Percentiles rank a stretch among this genome's conserved stretches.
phyloP scores from a whole-genome alignment of 1,284 basidiomycete species.

The Malassezia nana region DNA sequence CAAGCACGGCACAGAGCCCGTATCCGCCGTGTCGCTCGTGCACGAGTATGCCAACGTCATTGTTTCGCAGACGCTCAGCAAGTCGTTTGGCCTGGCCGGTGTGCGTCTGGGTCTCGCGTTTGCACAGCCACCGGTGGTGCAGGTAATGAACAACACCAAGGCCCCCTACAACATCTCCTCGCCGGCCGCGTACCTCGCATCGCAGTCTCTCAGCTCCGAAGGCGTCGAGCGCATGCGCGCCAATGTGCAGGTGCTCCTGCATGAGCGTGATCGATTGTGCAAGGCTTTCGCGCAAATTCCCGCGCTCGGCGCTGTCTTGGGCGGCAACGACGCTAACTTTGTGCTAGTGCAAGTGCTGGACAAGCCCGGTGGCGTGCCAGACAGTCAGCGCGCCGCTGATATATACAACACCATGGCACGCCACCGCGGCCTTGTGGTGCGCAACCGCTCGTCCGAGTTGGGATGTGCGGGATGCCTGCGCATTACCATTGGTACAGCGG shows the following conservation, averaged over 20 bases:
- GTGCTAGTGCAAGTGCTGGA: slow-evolving; percentile 69
- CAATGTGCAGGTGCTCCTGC: slow-evolving; percentile 59
- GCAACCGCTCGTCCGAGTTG: slow-evolving; percentile 73
- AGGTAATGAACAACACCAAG: slow-evolving; percentile 88
- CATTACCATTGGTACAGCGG: slow-evolving; percentile 76
- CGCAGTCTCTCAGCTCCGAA: slow-evolving; percentile 62
- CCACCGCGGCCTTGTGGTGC: slow-evolving; percentile 75
- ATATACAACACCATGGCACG: slow-evolving; percentile 76
- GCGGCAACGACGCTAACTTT: slow-evolving; percentile 85
- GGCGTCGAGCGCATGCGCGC: slow-evolving; percentile 61
- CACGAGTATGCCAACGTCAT: slow-evolving; percentile 77
- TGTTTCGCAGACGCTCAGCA: slow-evolving; percentile 90
- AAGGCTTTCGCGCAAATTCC: slow-evolving; percentile 52
- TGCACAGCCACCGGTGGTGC: slow-evolving; percentile 77
- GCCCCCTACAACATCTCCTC: slow-evolving; percentile 95
- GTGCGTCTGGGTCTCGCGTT: slow-evolving; percentile 85
- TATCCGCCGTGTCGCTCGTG: slow-evolving; percentile 61
- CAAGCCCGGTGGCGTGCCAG: slow-evolving; percentile 52
- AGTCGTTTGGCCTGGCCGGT: slow-evolving; percentile 88
- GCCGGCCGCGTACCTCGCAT: slow-evolving; percentile 73
- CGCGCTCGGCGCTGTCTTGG: slow-evolving; percentile 61
- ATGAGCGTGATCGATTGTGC: slow-evolving; percentile 57
- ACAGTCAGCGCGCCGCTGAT: slow-evolving; percentile 61
- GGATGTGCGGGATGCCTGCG: slow-evolving; percentile 81
- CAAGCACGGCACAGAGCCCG: slow-evolving; percentile 43